These are phyloP conservation scores for Aspergillus pseudoterreus DNA, from an alignment of 2,329 filamentous ascomycete species.

Conservation along the genomic window DNA sequence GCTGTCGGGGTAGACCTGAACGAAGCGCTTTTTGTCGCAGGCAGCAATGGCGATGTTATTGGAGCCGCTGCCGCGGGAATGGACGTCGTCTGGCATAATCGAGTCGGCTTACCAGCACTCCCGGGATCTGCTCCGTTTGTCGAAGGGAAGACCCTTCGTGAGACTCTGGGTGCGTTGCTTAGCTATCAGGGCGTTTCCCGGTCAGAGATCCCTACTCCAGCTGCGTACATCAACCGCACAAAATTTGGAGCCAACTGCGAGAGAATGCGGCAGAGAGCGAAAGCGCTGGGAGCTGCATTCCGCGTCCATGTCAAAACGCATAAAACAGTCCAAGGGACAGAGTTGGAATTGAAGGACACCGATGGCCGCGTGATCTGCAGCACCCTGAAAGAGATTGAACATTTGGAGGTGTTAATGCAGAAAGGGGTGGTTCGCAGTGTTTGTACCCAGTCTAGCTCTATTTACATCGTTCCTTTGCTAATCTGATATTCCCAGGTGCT, in stretches of 20 bases:
- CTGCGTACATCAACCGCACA: not conserved
- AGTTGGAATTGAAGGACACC: not conserved
- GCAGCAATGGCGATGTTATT: constrained; percentile 5
- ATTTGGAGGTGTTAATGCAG: not conserved
- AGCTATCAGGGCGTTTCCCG: not conserved
- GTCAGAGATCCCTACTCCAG: not conserved
- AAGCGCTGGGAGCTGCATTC: not conserved
- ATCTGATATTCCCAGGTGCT: not conserved
- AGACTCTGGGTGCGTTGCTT: not conserved
- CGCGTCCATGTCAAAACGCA: not conserved
- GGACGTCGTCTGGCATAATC: constrained; percentile 8
- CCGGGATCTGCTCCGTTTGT: not conserved
- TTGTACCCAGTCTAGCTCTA: not conserved
- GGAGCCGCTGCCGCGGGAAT: constrained; percentile 2
- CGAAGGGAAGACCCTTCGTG: not conserved
- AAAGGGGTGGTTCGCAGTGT: not conserved
- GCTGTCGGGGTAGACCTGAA: not conserved
- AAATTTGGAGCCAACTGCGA: not conserved
- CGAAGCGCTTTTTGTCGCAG: constrained; percentile 1
- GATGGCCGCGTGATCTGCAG: not conserved
- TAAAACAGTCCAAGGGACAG: not conserved
- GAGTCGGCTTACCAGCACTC: not conserved
- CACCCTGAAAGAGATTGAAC: not conserved
- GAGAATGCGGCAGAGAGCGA: not conserved
- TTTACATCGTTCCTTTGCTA: not conserved